These are phyloP conservation scores for Aureobasidium sp. DNA, from an alignment of 2,329 filamentous ascomycete genomes.

Conservation along the genomic window DNA sequence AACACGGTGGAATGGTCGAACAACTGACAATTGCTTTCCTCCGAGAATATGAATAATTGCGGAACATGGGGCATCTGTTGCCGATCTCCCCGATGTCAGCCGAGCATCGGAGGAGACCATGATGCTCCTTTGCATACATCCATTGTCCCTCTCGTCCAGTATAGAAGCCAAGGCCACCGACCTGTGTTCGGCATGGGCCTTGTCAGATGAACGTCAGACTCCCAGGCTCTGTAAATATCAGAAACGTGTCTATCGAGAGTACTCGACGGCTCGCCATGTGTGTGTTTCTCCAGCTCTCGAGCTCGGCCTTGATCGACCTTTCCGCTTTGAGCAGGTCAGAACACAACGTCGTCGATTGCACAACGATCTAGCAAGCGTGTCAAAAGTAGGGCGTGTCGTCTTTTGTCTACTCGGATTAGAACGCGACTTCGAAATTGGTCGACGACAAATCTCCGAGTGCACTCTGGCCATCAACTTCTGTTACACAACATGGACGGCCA, in stretches of 20 bases:
- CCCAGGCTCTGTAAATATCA: too few species aligned
- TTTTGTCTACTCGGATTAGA: background rate
- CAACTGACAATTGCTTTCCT: background rate
- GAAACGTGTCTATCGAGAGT: too few species aligned
- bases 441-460: too few species aligned
- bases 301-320: background rate
- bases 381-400: background rate
- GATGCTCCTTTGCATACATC: background rate
- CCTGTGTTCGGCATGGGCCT: background rate
- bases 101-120: background rate
- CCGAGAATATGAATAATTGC: background rate
- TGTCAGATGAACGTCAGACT: too few species aligned
- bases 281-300: background rate
- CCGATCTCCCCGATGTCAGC: background rate
- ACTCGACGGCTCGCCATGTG: background rate
- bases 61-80: background rate
- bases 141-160: background rate
- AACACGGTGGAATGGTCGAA: background rate
- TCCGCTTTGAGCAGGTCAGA: constrained; percentile 1
- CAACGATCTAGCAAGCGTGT: background rate
- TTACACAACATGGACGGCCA: background rate
- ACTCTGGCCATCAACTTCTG: too few species aligned
- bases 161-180: background rate
- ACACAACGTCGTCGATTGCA: background rate
- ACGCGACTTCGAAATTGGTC: too few species aligned